Evolutionary conservation across 768 basidiomycete genomes (phyloP).

Genomic region (Ramaria sp.): DNA sequence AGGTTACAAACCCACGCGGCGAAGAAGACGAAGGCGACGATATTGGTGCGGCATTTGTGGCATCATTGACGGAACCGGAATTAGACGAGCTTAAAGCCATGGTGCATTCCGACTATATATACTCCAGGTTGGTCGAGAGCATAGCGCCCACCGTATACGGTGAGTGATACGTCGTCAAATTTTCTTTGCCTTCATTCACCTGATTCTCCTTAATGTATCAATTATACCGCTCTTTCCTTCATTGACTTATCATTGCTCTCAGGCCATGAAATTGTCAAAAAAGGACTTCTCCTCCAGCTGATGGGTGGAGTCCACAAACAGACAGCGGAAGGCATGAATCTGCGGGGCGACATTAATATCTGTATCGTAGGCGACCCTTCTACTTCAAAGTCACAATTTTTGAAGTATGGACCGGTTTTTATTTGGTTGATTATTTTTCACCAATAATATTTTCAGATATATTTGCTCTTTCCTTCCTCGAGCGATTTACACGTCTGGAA

Average conservation of each 20-base stretch:
- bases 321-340: slow-evolving; percentile 90
- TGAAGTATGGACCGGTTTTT: slow-evolving; percentile 56
- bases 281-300: slow-evolving; percentile 87
- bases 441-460: slow-evolving; percentile 44
- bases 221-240: background rate
- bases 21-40: slow-evolving; percentile 76
- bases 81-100: slow-evolving; percentile 90
- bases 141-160: slow-evolving; percentile 97
- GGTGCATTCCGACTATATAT: slow-evolving; percentile 93
- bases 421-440: background rate
- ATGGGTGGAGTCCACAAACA: slow-evolving; percentile 99
- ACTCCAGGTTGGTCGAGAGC: slow-evolving; percentile 83
- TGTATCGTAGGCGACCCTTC: slow-evolving; percentile 97
- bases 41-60: slow-evolving; percentile 74
- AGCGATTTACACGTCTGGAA: slow-evolving; percentile 98
- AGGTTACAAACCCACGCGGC: slow-evolving; percentile 77
- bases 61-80: slow-evolving; percentile 85
- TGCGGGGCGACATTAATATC: slow-evolving; percentile 98
- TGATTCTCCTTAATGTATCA: background rate
- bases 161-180: slow-evolving; percentile 12
- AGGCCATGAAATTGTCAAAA: slow-evolving; percentile 97
- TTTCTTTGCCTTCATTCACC: background rate
- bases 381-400: slow-evolving; percentile 96
- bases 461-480: slow-evolving; percentile 97
- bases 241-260: background rate